phyloP scores from a whole-genome alignment of 768 basidiomycete genomes.

The Tylopilus vinaceipallidus region DNA sequence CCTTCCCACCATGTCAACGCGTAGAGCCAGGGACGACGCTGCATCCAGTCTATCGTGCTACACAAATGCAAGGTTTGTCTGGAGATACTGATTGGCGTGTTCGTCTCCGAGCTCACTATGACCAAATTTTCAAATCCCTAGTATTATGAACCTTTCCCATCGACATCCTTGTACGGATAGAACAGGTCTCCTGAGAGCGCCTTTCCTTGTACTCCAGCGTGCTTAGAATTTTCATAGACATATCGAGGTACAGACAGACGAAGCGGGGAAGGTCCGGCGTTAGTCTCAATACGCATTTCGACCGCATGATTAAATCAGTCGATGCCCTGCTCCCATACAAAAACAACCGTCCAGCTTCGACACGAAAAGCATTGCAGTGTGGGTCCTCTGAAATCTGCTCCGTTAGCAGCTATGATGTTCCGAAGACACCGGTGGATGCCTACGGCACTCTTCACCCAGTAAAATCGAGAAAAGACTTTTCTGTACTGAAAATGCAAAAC shows the following conservation, averaged over 20 bases:
- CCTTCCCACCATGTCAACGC: constrained; percentile 3
- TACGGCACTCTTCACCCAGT: constrained; percentile 34
- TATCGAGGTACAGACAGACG: constrained; percentile 11
- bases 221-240: constrained; percentile 9
- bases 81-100: not conserved
- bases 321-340: constrained; percentile 35
- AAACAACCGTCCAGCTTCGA: constrained; percentile 17
- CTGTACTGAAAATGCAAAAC: constrained; percentile 42
- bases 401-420: constrained; percentile 38
- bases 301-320: constrained; percentile 65
- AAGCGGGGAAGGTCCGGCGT: constrained; percentile 52
- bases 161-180: not conserved
- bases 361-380: constrained; percentile 34
- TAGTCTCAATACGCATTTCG: constrained; percentile 58
- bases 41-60: constrained; percentile 12
- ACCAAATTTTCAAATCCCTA: not conserved
- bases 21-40: constrained; percentile 7
- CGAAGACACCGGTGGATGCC: constrained; percentile 42
- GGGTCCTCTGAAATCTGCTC: constrained; percentile 43
- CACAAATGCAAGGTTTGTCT: constrained; percentile 12
- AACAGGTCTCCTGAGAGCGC: constrained; percentile 13
- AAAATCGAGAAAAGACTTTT: constrained; percentile 39
- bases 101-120: not conserved
- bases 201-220: not conserved
- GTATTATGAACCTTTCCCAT: constrained; percentile 1